Evolutionary conservation across 1,284 basidiomycete species (phyloP).

Genomic region (Tremellales sp.): DNA sequence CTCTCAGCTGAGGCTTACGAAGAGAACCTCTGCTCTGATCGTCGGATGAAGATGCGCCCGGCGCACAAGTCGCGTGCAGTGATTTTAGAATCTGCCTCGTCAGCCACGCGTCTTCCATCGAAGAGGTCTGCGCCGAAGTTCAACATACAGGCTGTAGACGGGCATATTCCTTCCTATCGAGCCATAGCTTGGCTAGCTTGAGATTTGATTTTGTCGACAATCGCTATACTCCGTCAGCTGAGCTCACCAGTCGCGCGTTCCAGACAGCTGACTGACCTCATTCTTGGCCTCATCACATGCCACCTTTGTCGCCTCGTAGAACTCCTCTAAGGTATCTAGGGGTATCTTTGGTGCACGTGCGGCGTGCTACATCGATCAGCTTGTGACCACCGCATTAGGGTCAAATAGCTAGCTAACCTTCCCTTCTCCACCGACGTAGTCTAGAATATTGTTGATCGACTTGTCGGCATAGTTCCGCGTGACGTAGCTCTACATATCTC

Average conservation of each 20-base stretch:
- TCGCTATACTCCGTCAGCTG: constrained; percentile 56
- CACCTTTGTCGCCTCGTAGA: constrained; percentile 89
- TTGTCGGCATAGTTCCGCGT: constrained; percentile 73
- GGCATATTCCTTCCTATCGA: constrained; percentile 86
- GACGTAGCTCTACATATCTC: constrained; percentile 28
- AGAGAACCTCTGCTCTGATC: constrained; percentile 49
- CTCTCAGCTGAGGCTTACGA: constrained; percentile 26
- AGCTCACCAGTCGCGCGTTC: neutral
- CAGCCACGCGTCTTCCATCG: too few species aligned
- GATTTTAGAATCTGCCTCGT: constrained; percentile 51
- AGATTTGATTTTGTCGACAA: constrained; percentile 92
- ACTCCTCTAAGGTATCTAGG: constrained; percentile 83
- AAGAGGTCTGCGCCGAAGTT: neutral
- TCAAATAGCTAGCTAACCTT: constrained; percentile 58
- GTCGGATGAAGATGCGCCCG: constrained; percentile 42
- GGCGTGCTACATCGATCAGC: constrained; percentile 34
- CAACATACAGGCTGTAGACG: constrained; percentile 69
- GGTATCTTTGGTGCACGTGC: constrained; percentile 58
- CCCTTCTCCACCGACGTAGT: constrained; percentile 84
- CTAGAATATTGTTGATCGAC: constrained; percentile 95
- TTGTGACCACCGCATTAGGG: constrained; percentile 8
- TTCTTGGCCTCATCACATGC: constrained; percentile 92
- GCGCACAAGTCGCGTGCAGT: constrained; percentile 51
- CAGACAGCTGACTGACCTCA: constrained; percentile 58
- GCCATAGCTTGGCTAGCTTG: constrained; percentile 95